Evolutionary conservation across 164 flowering plant species (phyloP).

Genomic region (Platanus orientalis): DNA sequence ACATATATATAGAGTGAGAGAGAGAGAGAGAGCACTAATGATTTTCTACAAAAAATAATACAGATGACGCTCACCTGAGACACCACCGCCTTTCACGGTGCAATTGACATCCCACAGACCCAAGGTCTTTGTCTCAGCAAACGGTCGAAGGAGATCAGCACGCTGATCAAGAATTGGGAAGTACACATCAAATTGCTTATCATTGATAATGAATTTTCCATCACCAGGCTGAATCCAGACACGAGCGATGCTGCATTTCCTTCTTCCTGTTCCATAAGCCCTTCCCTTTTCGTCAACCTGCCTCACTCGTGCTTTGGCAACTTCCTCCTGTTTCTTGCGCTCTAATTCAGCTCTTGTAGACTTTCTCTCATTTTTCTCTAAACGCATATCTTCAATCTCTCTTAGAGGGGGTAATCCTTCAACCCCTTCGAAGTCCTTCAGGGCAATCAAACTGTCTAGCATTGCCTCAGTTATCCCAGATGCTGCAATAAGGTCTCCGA

Average conservation of each 20-base stretch:
- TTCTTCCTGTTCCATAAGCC: conserved; percentile 95
- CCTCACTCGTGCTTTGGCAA: conserved; percentile 71
- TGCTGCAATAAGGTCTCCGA: conserved; percentile 88
- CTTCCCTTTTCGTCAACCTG: conserved; percentile 87
- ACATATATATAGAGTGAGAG: too few relatives aligned
- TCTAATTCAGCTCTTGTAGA: conserved; percentile 68
- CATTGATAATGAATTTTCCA: conserved; percentile 77
- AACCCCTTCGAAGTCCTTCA: conserved; percentile 75
- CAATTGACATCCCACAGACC: conserved; percentile 89
- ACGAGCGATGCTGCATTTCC: conserved; percentile 94
- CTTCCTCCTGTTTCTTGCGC: conserved; percentile 77
- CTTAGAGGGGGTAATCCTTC: conserved; percentile 81
- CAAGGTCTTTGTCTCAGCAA: conserved; percentile 82
- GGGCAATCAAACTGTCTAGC: conserved; percentile 83
- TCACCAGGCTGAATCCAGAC: conserved; percentile 95
- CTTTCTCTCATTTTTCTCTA: conserved; percentile 56
- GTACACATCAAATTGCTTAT: conserved; percentile 78
- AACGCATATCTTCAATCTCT: conserved; percentile 66
- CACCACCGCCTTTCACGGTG: conserved; percentile 95
- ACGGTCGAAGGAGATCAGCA: conserved; percentile 86
- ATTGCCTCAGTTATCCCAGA: conserved; percentile 91
- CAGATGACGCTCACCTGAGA: conserved; percentile 43
- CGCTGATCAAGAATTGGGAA: conserved; percentile 92
- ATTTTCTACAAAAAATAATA: neutral
- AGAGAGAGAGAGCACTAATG: too few relatives aligned